Percentiles rank a stretch among this genome's conserved stretches.
These are phyloP conservation scores for Fraxinus sp. DNA, from an alignment of 305 asterid genomes.

Conservation along the genomic window DNA sequence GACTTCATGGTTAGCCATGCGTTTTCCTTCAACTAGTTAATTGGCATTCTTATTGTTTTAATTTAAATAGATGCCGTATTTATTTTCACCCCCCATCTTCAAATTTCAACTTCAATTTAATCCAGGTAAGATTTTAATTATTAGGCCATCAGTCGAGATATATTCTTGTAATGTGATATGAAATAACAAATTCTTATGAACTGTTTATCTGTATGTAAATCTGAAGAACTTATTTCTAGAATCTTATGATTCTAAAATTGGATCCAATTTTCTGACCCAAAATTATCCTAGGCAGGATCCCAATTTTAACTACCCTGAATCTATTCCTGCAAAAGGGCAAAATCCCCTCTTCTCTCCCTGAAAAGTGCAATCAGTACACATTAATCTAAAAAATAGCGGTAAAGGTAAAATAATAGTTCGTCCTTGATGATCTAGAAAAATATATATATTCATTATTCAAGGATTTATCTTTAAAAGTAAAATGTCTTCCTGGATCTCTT, in stretches of 20 bases:
- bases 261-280: background rate
- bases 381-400: background rate
- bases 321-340: background rate
- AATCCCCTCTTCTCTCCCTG: background rate
- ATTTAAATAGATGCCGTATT: background rate
- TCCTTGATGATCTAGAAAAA: background rate
- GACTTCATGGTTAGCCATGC: background rate
- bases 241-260: background rate
- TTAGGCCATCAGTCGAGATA: background rate
- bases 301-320: background rate
- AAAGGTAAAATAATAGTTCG: background rate
- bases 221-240: background rate
- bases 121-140: background rate
- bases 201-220: background rate
- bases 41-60: background rate
- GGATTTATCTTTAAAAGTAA: background rate
- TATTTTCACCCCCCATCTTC: conserved; percentile 1
- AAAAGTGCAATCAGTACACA: background rate
- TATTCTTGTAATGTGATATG: background rate
- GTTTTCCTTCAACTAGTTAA: background rate
- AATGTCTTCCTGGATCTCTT: background rate
- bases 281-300: background rate
- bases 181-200: background rate
- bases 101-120: background rate
- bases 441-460: background rate